Conservation (phyloP, 129 eudicot species). For the Flaveria sonorensis region DNA sequence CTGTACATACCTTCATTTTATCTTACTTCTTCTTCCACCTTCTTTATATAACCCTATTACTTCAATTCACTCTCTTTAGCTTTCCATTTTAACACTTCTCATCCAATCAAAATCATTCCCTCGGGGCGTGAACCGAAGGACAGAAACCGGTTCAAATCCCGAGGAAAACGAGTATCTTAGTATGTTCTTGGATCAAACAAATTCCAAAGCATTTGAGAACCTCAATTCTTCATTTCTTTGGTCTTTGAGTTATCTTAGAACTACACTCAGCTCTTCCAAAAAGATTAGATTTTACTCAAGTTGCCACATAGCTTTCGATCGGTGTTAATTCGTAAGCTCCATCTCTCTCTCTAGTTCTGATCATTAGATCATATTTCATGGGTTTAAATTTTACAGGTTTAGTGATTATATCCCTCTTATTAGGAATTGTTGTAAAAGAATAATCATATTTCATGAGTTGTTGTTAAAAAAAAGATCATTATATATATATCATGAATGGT, state of each 20-base stretch:
- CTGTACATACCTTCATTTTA: slow-evolving; percentile 3
- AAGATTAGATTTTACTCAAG: slow-evolving; percentile 3
- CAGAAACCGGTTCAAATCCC: not conserved
- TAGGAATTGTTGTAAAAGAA: too few species aligned
- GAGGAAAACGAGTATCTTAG: not conserved
- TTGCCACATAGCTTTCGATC: slow-evolving; percentile 1
- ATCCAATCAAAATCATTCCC: not conserved
- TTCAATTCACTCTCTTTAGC: not conserved
- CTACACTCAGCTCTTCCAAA: not conserved
- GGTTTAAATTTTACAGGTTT: too few species aligned
- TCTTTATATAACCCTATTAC: slow-evolving; percentile 12
- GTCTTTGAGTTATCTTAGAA: not conserved
- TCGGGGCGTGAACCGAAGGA: not conserved
- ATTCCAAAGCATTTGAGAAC: slow-evolving; percentile 17
- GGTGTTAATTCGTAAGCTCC: slow-evolving; percentile 33
- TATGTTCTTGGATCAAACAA: not conserved
- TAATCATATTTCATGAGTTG: too few species aligned
- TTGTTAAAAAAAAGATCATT: too few species aligned
- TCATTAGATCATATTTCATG: not conserved
- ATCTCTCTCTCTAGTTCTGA: not conserved
- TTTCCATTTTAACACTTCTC: not conserved
- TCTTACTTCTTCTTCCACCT: slow-evolving; percentile 21
- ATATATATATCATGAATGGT: not conserved
- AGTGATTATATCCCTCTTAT: too few species aligned
- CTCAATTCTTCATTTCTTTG: not conserved